Evolutionary conservation across 2,329 filamentous ascomycete genomes (phyloP), one percentile per base, ranked within the genome.

Genomic region (Aspergillus persii): DNA sequence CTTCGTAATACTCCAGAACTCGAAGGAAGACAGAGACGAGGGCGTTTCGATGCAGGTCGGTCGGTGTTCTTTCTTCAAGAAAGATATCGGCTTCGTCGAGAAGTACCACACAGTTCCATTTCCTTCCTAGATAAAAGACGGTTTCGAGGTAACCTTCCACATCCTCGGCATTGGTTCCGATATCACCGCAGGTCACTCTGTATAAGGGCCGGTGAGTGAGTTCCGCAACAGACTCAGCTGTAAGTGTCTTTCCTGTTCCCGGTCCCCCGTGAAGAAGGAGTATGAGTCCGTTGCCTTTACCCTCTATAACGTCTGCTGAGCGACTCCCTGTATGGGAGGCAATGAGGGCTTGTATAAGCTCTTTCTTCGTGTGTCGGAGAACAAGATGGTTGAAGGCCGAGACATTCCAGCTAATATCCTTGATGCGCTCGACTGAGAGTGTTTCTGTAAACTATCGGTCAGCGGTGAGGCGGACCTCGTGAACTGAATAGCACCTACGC

Each of bases 271-370:
- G 53, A 12, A 54, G 12, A 2, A 54, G 12, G 9, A 54, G 7
- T 15, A 54, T 47, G 1, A 54, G 5, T 26, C 11, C 71, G n/a
- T 41, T 41, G 0, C 36, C 36, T 41, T 41, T 41, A 6, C 36
- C 36, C 15, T 41, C 36, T 12, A 41, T 41, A 4, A n/a, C 12
- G 7, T 41, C 36, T 7, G 33, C 4, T 12, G 8, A 36, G 4
- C 33, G 4, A 4, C 9, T 11, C 33, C 8, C 9, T 36, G 33
- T 36, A 12, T 12, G 0, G 33, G 8, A 3, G 11, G 33, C 11
- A 4, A 15, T 12, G 4, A 36, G 15, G 11, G 33, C 33, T 12
- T 36, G 4, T 9, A 36, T 36, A 4, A 36, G 33, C 5, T 36
- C 11, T 36, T 36, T 36, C 33, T 36, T 36, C 1, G 4, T 4